Conservation (phyloP, 441 rosid genomes). For the Bocquillonia castaneifolia region DNA sequence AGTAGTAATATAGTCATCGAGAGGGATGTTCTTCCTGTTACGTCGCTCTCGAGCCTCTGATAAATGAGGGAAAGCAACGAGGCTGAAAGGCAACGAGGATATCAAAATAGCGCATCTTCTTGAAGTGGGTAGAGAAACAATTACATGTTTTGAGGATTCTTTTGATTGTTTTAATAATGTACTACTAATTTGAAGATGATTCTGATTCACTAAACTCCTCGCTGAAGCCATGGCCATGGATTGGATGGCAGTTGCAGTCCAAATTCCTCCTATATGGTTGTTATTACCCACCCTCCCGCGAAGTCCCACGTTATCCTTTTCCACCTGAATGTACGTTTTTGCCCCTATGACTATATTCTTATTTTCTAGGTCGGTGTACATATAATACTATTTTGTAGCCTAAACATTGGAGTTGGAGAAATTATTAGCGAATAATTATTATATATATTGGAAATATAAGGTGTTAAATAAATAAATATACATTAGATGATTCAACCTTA, state of each 20-base stretch:
- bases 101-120: slow-evolving; percentile 51
- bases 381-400: too few relatives aligned
- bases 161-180: slow-evolving; percentile 9
- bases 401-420: too few relatives aligned
- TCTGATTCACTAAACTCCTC: slow-evolving; percentile 26
- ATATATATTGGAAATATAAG: too few relatives aligned
- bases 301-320: neutral
- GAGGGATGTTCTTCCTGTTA: slow-evolving; percentile 61
- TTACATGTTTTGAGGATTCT: slow-evolving; percentile 27
- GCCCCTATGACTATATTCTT: too few relatives aligned
- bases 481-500: too few relatives aligned
- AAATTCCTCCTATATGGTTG: neutral
- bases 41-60: slow-evolving; percentile 79
- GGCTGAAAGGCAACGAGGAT: slow-evolving; percentile 43
- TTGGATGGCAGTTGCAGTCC: too few relatives aligned
- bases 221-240: slow-evolving; percentile 41
- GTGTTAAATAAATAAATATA: too few relatives aligned
- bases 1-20: slow-evolving; percentile 55
- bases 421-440: too few relatives aligned
- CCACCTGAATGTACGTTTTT: too few relatives aligned
- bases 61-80: slow-evolving; percentile 37
- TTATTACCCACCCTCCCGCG: neutral
- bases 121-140: slow-evolving; percentile 41
- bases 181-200: slow-evolving; percentile 18
- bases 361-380: too few relatives aligned